A percentile compares a stretch with the other conserved stretches of the same genome.
These are phyloP conservation scores for Cryptococcus neoformans DNA, from an alignment of 1,284 basidiomycete genomes.

Conservation along the genomic window DNA sequence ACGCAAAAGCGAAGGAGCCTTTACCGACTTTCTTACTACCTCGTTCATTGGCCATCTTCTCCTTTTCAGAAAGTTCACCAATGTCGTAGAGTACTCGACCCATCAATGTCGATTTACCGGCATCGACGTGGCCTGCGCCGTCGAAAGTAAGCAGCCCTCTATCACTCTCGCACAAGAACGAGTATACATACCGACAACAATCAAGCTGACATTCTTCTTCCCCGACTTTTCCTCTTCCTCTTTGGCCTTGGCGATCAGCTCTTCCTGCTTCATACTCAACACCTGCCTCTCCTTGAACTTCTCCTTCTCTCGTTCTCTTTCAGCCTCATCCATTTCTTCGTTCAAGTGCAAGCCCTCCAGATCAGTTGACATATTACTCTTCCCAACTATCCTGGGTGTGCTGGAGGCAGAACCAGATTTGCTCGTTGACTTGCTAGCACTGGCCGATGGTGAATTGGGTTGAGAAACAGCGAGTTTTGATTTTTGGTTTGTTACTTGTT, in stretches of 20 bases:
- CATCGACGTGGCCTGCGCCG: slow-evolving; percentile 86
- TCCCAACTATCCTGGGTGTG: slow-evolving; percentile 39
- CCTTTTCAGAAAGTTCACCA: slow-evolving; percentile 82
- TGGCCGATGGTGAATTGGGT: slow-evolving; percentile 17
- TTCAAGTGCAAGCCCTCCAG: slow-evolving; percentile 69
- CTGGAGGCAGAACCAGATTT: slow-evolving; percentile 19
- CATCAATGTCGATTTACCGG: slow-evolving; percentile 98
- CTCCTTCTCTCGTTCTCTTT: slow-evolving; percentile 50
- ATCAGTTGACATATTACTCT: slow-evolving; percentile 56
- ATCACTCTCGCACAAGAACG: background rate
- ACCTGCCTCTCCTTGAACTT: slow-evolving; percentile 58
- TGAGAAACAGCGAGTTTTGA: slow-evolving; percentile 17
- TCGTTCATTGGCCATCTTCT: slow-evolving; percentile 77
- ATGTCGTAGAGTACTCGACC: slow-evolving; percentile 89
- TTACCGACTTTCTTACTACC: slow-evolving; percentile 91
- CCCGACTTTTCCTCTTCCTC: slow-evolving; percentile 57
- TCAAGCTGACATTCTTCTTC: slow-evolving; percentile 75
- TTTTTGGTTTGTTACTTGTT: slow-evolving; percentile 10
- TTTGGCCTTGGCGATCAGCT: slow-evolving; percentile 77
- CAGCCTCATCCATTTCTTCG: slow-evolving; percentile 49
- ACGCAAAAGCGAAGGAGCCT: slow-evolving; percentile 94
- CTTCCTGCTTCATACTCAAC: slow-evolving; percentile 72
- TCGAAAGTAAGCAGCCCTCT: background rate
- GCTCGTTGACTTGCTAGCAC: slow-evolving; percentile 20
- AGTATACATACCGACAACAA: slow-evolving; percentile 76